Conservation (phyloP, 768 basidiomycete genomes). For the Tulasnella sp. region DNA sequence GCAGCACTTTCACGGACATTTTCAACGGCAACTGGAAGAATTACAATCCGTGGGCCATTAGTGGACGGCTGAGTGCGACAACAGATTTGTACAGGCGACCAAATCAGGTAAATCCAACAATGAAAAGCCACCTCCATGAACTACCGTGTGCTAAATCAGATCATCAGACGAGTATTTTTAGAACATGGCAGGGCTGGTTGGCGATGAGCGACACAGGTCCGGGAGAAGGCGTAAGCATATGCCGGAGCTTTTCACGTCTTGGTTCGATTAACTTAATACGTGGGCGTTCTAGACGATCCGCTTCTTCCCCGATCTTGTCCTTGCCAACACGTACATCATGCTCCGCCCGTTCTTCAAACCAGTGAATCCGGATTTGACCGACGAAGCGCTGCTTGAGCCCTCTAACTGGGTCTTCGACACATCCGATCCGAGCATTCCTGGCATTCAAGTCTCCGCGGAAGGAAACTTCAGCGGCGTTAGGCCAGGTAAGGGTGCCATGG, state of each 20-base stretch:
- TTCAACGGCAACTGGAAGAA: slow-evolving; percentile 31
- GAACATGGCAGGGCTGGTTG: slow-evolving; percentile 73
- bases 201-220: slow-evolving; percentile 67
- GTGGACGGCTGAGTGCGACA: slow-evolving; percentile 29
- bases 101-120: slow-evolving; percentile 22
- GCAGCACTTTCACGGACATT: slow-evolving; percentile 30
- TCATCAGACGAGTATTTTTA: slow-evolving; percentile 35
- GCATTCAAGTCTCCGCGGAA: slow-evolving; percentile 5
- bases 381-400: slow-evolving; percentile 14
- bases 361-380: slow-evolving; percentile 27
- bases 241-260: background rate
- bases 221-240: slow-evolving; percentile 47
- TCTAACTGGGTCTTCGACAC: slow-evolving; percentile 27
- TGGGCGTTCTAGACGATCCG: slow-evolving; percentile 29
- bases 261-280: background rate
- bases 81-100: slow-evolving; percentile 27
- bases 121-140: background rate
- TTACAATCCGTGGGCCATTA: slow-evolving; percentile 32
- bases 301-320: slow-evolving; percentile 61
- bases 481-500: slow-evolving; percentile 11
- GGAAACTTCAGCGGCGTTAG: slow-evolving; percentile 15
- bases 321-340: slow-evolving; percentile 69
- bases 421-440: slow-evolving; percentile 15
- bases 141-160: slow-evolving; percentile 19
- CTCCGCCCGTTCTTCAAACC: slow-evolving; percentile 73